A percentile compares a stretch with the other conserved stretches of the same genome.
These are phyloP conservation scores for Aspergillus quadricinctus DNA, from an alignment of 2,329 filamentous ascomycete species.

Conservation along the genomic window DNA sequence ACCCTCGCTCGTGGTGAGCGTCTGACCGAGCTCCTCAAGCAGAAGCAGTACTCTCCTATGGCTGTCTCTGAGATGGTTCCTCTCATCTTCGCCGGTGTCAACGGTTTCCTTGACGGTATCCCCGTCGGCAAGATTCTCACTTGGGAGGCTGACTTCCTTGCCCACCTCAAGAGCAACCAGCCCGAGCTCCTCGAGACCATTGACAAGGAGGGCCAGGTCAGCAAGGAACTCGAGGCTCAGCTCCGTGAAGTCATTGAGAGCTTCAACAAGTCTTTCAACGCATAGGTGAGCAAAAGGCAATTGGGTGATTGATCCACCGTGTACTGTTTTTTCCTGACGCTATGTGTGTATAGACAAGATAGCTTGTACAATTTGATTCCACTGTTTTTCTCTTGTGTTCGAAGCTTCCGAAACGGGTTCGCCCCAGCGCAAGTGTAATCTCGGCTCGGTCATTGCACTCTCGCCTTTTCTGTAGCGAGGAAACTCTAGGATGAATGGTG, in stretches of 20 bases:
- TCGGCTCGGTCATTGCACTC: slow-evolving; percentile 13
- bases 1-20: slow-evolving; percentile 97
- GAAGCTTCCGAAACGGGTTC: slow-evolving; percentile 15
- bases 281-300: slow-evolving; percentile 38
- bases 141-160: slow-evolving; percentile 94
- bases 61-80: slow-evolving; percentile 99
- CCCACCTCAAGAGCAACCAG: slow-evolving; percentile 90
- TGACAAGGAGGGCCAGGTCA: slow-evolving; percentile 91
- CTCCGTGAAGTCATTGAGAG: slow-evolving; percentile 65
- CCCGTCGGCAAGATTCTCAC: slow-evolving; percentile 86
- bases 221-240: slow-evolving; percentile 73
- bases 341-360: slow-evolving; percentile 43
- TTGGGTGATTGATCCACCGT: slow-evolving; percentile 28
- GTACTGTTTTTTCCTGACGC: slow-evolving; percentile 38
- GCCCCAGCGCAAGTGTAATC: slow-evolving; percentile 12
- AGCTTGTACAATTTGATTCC: slow-evolving; percentile 44
- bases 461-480: slow-evolving; percentile 26
- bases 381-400: slow-evolving; percentile 36
- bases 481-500: slow-evolving; percentile 18
- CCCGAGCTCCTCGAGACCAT: slow-evolving; percentile 76
- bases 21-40: slow-evolving; percentile 97
- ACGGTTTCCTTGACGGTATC: slow-evolving; percentile 84
- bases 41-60: slow-evolving; percentile 99
- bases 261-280: slow-evolving; percentile 91
- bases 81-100: slow-evolving; percentile 98